Evolutionary conservation across 2,329 filamentous ascomycete genomes (phyloP), one percentile per base, ranked within the genome.

Genomic region (Huntiella moniliformis): DNA sequence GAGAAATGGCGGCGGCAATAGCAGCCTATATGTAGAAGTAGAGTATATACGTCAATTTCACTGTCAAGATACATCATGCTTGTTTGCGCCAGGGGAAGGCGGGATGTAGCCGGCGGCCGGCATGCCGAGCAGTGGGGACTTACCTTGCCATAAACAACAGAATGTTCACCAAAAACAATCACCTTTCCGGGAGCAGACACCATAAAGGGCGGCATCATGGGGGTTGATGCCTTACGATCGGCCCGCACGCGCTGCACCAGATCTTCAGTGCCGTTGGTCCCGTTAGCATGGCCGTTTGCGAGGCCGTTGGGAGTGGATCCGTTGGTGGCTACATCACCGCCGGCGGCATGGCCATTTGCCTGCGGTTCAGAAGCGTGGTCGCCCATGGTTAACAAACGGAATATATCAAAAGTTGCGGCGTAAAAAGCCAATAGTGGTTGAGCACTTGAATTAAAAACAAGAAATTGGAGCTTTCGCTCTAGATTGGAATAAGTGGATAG

Each of bases 171-270:
- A 64, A 88, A 96, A 45, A 96, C 84, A 60, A 98, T 98, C 58
- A 95, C 91, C 61, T 98, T 98, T 52, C 88, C 92, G 0, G 91
- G 91, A 2, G 92, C 88, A 12, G 91, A 96, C 48, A 96, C 87
- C 83, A 98, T 94, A 60, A 98, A 98, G 51, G 87, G 68, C 38
- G 88, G 87, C 63, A 91, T 75, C 74, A 79, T 74, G 3, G 75
- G 75, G 47, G 64, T 74, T 8, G 74, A 79, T 51, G 67, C 63
- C 54, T 74, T 78, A 58, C 74, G 71, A 42, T 64, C 60, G 55
- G 65, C 57, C 53, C 55, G 68, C 50, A 60, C 56, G 44, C 61
- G 60, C 48, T 61, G 54, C 44, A 55, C 49, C 51, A 60, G 48
- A 49, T 58, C 54, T 33, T 54, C 59, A 51, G 59, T 59, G 51